phyloP scores from a whole-genome alignment of 2,329 filamentous ascomycete genomes.

The Orbilia brochopaga region DNA sequence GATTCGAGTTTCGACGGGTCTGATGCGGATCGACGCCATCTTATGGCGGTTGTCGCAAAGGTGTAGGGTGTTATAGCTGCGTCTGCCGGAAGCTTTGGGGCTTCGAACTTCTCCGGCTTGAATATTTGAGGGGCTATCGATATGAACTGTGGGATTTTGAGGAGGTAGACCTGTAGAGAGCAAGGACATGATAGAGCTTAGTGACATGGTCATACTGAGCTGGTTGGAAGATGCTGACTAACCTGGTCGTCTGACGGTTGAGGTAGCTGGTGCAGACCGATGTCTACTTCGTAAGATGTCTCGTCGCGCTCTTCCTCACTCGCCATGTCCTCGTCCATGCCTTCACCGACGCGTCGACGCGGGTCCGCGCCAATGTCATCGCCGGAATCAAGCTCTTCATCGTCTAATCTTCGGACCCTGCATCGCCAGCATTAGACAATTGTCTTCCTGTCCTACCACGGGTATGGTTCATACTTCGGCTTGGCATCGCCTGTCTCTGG shows the following conservation, averaged over 20 bases:
- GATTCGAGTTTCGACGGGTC: slow-evolving; percentile 67
- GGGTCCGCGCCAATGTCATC: slow-evolving; percentile 35
- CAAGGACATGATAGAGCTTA: neutral
- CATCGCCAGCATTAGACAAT: slow-evolving; percentile 9
- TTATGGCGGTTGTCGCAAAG: slow-evolving; percentile 69
- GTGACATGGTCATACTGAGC: neutral
- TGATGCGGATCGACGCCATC: slow-evolving; percentile 70
- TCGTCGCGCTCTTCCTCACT: slow-evolving; percentile 44
- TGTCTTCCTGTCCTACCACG: neutral
- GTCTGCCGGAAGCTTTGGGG: slow-evolving; percentile 58
- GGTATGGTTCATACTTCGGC: slow-evolving; percentile 21
- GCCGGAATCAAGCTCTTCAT: slow-evolving; percentile 34
- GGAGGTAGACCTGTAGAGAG: slow-evolving; percentile 63
- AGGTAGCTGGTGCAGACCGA: slow-evolving; percentile 43
- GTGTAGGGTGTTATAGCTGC: slow-evolving; percentile 62
- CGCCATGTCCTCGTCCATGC: slow-evolving; percentile 12
- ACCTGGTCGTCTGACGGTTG: slow-evolving; percentile 39
- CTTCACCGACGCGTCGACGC: slow-evolving; percentile 21
- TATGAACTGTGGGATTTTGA: slow-evolving; percentile 70
- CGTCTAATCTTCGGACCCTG: slow-evolving; percentile 23
- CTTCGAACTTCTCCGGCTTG: slow-evolving; percentile 66
- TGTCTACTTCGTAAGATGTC: slow-evolving; percentile 49
- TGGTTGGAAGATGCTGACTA: neutral
- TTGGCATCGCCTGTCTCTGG: slow-evolving; percentile 28
- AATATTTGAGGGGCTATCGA: slow-evolving; percentile 68